Base-by-base conservation (phyloP, 2,329 filamentous ascomycete species). In the Monosporascus sp. region DNA sequence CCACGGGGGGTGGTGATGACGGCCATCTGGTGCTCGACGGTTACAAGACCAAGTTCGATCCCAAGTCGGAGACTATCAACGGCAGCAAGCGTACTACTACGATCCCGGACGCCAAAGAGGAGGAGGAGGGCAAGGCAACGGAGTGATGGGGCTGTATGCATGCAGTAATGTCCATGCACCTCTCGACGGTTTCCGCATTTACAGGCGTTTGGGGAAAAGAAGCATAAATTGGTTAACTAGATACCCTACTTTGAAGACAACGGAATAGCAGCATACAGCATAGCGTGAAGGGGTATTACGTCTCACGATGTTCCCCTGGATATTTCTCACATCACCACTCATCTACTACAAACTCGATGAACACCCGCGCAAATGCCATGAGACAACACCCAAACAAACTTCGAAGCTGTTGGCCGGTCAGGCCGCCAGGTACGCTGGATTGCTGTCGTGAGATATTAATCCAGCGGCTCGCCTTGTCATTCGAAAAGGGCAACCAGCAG, bases 21-120 rank as follows among this genome's bases (percentile, higher is more conserved):
- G 67, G 68, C 18, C 75, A 81, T 62, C 58, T 78, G 46, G 58
- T 74, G 8, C 64, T 81, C 0, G 80, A 83, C 47, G 79, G 80
- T n/a, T 74, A 81, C 63, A 76, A 68, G 59, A 70, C 70, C 35
- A 76, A 69, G 54, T 68, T 71, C 48, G 65, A 66, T 37, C 59
- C 61, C 14, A 60, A 60, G 52, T 52, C 58, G 20, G 53, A 62
- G 50, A 58, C 50, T 44, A 55, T 60, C 27, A 35, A 35, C 9
- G 4, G 11, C 31, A 55, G 52, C 48, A 58, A 57, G 54, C 49
- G 55, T 51, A 55, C 49, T 37, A 50, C 59, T 58, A 49, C 51
- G 18, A 43, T 43, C 15, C 48, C 55, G 27, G 5, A 35, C 11
- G 31, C 11, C 31, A 35, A 35, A 11, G 31, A 35, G 11, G 31